Conservation (phyloP, 495 filamentous ascomycete species). For the Neurospora sp. region DNA sequence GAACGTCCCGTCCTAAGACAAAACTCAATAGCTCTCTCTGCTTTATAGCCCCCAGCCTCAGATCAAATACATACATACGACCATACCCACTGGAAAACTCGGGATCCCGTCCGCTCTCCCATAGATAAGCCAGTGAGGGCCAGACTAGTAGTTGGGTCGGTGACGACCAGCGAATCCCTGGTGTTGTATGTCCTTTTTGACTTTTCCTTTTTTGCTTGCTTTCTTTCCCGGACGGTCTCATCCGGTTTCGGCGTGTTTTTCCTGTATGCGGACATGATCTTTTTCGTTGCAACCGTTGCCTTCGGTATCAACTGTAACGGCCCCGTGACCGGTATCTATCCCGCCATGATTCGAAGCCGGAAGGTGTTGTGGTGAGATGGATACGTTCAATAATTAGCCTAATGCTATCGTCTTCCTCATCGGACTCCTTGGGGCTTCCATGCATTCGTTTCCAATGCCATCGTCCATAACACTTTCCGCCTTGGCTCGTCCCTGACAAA, state of each 20-base stretch:
- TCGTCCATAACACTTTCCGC: background rate
- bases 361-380: background rate
- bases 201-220: background rate
- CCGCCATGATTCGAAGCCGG: background rate
- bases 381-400: background rate
- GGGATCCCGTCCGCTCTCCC: slow-evolving; percentile 44
- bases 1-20: background rate
- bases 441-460: background rate
- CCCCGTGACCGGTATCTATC: background rate
- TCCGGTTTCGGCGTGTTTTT: background rate
- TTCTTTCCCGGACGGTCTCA: background rate
- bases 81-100: slow-evolving; percentile 34
- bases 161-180: slow-evolving; percentile 29
- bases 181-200: slow-evolving; percentile 16
- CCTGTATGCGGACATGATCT: background rate
- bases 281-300: background rate
- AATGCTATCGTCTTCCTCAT: background rate
- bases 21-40: background rate
- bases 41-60: background rate
- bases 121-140: slow-evolving; percentile 27
- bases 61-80: slow-evolving; percentile 23
- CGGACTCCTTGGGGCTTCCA: background rate
- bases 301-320: background rate
- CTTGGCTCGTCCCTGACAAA: background rate
- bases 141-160: slow-evolving; percentile 38